Base-by-base conservation (phyloP, 2,329 filamentous ascomycete genomes). In the Colletotrichum sp. region DNA sequence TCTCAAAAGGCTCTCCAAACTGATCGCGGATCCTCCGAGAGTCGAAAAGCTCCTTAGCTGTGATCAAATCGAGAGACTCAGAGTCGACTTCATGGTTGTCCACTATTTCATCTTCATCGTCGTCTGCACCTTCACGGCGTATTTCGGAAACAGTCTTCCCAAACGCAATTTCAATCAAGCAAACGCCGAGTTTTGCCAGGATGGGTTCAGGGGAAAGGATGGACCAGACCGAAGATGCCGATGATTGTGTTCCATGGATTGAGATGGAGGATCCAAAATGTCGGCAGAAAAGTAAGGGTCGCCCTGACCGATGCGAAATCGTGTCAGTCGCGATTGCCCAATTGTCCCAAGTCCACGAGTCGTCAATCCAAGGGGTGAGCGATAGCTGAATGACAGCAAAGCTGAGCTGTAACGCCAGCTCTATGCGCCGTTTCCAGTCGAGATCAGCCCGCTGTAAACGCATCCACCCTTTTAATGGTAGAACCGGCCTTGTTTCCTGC, bases 201-300 rank as follows among this genome's bases (percentile, higher is more conserved):
- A 63, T 30, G 32, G 59, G 30, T 0, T 32, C 59, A 0, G 28
- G 28, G 0, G 59, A 32, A 18, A 36, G 28, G 10, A 63, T 16
- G 16, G 30, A 63, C 28, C 26, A 63, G 12, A 34, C 28, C 16
- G 59, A 32, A 0, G 59, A 34, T 32, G 30, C 0, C 15, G 59
- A 39, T 18, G 16, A 0, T 0, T 39, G 36, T 39, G 36, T 0
- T 0, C 15, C 36, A 0, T 12, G 0, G 8, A 0, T 34, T 18
- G 59, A 0, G 0, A n/a, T 18, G 28, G 28, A 36, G 32, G 28
- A 32, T 18, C 59, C 59, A 13, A 63, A 63, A 6, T 0, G 8
- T n/a, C 59, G 59, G 18, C 59, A 0, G 59, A 63, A 63, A 21
- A 63, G 59, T 3, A 63, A 21, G 4, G 18, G 59, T n/a, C 59